A percentile compares a stretch with the other conserved stretches of the same genome.
Evolutionary conservation across 768 basidiomycete species (phyloP).

Genomic region (Calocera cornea): DNA sequence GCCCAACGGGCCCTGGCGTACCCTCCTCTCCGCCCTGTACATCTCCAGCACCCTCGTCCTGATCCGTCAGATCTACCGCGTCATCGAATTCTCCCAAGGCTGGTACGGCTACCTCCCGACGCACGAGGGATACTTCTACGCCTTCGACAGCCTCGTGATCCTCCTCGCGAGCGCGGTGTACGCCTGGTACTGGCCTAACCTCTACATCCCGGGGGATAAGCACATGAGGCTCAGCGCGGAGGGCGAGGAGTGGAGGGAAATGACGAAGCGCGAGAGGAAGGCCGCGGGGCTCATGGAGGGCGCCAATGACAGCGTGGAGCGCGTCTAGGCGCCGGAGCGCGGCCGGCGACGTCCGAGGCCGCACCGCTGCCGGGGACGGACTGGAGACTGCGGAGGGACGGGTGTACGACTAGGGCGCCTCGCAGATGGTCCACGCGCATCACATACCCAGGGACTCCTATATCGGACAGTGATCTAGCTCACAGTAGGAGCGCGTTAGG

Average conservation of each 20-base stretch:
- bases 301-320: no score
- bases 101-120: slow-evolving; percentile 43
- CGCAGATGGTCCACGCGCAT: no score
- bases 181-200: slow-evolving; percentile 49
- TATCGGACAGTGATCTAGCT: no score
- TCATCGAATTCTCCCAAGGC: slow-evolving; percentile 50
- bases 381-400: no score
- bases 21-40: not conserved
- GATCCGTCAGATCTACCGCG: slow-evolving; percentile 49
- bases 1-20: not conserved
- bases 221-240: not conserved
- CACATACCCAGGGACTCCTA: no score
- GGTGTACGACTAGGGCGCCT: no score
- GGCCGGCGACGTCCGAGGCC: no score
- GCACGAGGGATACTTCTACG: slow-evolving; percentile 51
- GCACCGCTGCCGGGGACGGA: no score
- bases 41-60: not conserved
- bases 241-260: not conserved
- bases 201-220: not conserved
- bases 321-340: no score
- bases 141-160: slow-evolving; percentile 51
- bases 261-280: slow-evolving; percentile 3
- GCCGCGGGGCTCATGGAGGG: not conserved
- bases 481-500: no score
- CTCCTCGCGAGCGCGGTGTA: slow-evolving; percentile 46